Base-by-base conservation (phyloP, 1,284 basidiomycete species). In the Ustilago cynodontis region DNA sequence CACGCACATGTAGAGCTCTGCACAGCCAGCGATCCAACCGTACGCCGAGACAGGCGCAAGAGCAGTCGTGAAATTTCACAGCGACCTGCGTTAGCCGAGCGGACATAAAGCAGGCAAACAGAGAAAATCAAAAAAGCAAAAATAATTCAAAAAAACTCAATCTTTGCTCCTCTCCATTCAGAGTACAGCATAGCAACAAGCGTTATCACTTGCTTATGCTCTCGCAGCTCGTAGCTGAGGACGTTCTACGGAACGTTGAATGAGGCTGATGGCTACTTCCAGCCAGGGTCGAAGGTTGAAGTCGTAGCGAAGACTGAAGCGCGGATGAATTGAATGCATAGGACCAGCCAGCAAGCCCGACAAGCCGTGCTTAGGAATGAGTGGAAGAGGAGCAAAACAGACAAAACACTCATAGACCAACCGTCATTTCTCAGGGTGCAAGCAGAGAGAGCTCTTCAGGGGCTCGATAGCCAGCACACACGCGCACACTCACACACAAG, bases 31-130 rank as follows among this genome's bases (percentile, higher is more conserved):
- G 26, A 29, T 8, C 43, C 20, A 45, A 43, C 6, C 28, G 29
- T 28, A 58, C 43, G 56, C 56, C 56, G 56, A 47, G 43, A 58
- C 43, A 58, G 56, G 54, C 54, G 54, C 39, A 56, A 24, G 39
- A 41, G 37, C 54, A 56, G 54, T 18, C n/a, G 26, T 2, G 10
- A 28, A 24, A 49, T 26, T 26, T 49, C 47, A 28, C 22, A 18
- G 22, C 47, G 47, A 29, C 47, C 24, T 49, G 47, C 47, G 24
- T 28, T 49, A 49, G 47, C 47, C 47, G 47, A 49, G 47, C 47
- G 24, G 47, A 49, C 47, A 49, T 49, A 24, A 29, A 22, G 5
- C 13, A 56, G 33, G 37, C 24, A 43, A 55, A 29, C 13, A 29
- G 16, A 2, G 26, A 28, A 43, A 37, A 26, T 22, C 22, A 56